Percentiles rank a stretch among this genome's conserved stretches.
phyloP scores from a whole-genome alignment of 139 green algal genomes.

The Raphidocelis subcapitata region DNA sequence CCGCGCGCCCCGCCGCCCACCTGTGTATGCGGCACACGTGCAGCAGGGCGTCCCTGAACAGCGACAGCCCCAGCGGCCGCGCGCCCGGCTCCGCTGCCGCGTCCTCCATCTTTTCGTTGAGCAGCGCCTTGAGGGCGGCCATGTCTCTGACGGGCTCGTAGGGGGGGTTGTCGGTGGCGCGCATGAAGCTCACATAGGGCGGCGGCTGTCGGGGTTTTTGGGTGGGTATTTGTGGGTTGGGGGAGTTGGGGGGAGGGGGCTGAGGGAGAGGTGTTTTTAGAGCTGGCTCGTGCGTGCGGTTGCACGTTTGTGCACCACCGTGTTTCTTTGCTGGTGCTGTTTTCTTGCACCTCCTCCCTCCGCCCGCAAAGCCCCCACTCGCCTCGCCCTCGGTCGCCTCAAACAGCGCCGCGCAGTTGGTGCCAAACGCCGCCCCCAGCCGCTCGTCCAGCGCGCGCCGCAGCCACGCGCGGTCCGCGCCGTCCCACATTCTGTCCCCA shows the following conservation, averaged over 20 bases:
- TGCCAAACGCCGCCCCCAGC: slow-evolving; percentile 56
- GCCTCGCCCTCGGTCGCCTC: slow-evolving; percentile 42
- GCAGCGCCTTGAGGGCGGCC: slow-evolving; percentile 62
- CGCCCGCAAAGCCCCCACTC: too few relatives aligned
- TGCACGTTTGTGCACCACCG: too few relatives aligned
- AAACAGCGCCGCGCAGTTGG: slow-evolving; percentile 60
- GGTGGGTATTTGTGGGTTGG: too few relatives aligned
- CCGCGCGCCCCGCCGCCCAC: background rate
- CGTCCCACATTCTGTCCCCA: slow-evolving; percentile 74
- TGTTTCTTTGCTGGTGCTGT: too few relatives aligned
- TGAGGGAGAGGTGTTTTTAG: too few relatives aligned
- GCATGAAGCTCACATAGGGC: slow-evolving; percentile 84
- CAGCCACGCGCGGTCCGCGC: slow-evolving; percentile 63
- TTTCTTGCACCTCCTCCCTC: too few relatives aligned
- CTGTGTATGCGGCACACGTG: slow-evolving; percentile 68
- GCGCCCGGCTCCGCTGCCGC: slow-evolving; percentile 76
- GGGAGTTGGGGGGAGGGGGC: too few relatives aligned
- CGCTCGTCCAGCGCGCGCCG: slow-evolving; percentile 64
- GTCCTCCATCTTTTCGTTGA: slow-evolving; percentile 79
- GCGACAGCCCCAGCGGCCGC: slow-evolving; percentile 76
- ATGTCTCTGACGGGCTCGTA: slow-evolving; percentile 79
- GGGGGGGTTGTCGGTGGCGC: slow-evolving; percentile 59
- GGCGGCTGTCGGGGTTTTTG: slow-evolving; percentile 48
- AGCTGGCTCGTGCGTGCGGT: too few relatives aligned
- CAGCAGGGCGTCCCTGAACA: slow-evolving; percentile 81